These are phyloP conservation scores for Apiospora phragmitis DNA, from an alignment of 2,329 filamentous ascomycete genomes.

Conservation along the genomic window DNA sequence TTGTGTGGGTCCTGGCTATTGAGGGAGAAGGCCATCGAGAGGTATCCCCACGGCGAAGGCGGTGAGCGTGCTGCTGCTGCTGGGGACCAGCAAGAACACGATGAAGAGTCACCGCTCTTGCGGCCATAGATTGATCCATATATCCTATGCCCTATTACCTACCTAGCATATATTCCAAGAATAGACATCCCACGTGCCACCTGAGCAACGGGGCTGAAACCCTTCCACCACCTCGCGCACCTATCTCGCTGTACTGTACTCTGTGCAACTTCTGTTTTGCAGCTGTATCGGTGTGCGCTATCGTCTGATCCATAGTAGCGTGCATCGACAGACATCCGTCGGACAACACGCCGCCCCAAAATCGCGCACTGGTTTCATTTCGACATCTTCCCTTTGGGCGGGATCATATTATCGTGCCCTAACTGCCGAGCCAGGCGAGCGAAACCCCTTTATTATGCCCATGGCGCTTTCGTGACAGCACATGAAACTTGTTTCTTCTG, in stretches of 20 bases:
- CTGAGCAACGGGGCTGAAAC: neutral
- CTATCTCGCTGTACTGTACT: neutral
- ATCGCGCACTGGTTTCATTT: neutral
- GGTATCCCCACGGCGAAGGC: conserved; percentile 6
- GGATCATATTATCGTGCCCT: neutral
- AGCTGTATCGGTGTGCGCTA: neutral
- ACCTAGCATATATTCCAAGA: neutral
- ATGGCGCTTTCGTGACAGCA: neutral
- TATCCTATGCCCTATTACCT: neutral
- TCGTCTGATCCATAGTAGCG: neutral
- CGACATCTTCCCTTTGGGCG: neutral
- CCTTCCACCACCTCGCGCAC: neutral
- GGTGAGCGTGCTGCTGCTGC: neutral
- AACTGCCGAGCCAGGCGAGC: neutral
- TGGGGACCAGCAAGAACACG: neutral
- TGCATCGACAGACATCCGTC: neutral
- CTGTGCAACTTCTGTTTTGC: neutral
- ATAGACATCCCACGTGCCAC: neutral
- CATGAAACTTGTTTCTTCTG: neutral
- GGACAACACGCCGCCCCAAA: neutral
- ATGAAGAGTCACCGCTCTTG: conserved; percentile 15
- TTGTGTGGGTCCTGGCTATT: conserved; percentile 29
- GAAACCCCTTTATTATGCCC: neutral
- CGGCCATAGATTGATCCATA: neutral
- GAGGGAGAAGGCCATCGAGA: conserved; percentile 23